Base-by-base conservation (phyloP, 1,284 basidiomycete genomes). In the Ceratobasidium sp. region DNA sequence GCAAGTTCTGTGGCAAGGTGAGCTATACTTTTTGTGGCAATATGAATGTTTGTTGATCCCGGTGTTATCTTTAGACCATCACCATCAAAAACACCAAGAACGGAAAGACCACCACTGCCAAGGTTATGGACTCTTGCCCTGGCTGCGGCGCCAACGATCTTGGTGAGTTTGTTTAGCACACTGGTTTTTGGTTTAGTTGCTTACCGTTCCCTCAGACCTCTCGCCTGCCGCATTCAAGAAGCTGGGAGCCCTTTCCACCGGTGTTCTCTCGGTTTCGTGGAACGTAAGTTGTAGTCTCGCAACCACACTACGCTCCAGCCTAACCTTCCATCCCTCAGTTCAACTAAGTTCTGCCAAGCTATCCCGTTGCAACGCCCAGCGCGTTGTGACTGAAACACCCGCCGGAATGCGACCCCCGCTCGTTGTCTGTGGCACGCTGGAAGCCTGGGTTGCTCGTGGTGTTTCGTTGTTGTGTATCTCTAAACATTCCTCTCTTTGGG, bases 81-180 rank as follows among this genome's bases (percentile, higher is more conserved):
- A 76, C 73, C 36, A 71, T 77, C 27, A 76, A 47, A 53, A 74
- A 76, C 48, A 74, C 71, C 45, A 71, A 76, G 59, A 76, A 51
- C 66, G 44, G 56, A 2, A 76, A 75, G 65, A 67, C 47, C 14
- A 69, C 65, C 27, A 71, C 53, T 31, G 75, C 75, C 22, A 53
- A 59, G n/a, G 72, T 77, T 45, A 56, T 75, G 48, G 76, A 77
- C 48, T 19, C 57, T 33, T 77, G 76, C 67, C 76, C 76, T 5
- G 31, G 44, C n/a, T 77, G 76, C 62, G 66, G 59, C 11, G 19
- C 56, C 17, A 57, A 47, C 44, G 48, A 59, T 33, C 36, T 77
- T 29, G 76, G 76, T 77, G 51, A 31, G 75, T 74, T 24, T 15
- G 14, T 24, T n/a, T 45, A 29, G 31, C 19, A 24, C 14, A 4